phyloP scores from a whole-genome alignment of 2,329 filamentous ascomycete genomes.

The Macrophomina pseudophaseolina region DNA sequence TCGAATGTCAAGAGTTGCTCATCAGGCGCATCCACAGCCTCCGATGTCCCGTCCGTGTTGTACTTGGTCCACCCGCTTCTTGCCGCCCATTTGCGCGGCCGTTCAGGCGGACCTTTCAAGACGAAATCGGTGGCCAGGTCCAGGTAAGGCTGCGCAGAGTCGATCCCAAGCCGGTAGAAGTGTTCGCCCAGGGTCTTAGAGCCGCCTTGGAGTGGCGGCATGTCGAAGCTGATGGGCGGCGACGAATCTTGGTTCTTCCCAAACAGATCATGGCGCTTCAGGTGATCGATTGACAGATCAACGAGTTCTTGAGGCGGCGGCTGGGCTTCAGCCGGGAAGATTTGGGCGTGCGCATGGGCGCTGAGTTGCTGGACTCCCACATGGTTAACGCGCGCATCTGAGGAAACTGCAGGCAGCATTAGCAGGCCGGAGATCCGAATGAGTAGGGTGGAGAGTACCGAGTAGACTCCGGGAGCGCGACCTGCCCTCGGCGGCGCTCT shows the following conservation, averaged over 20 bases:
- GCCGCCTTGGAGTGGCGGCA: conserved; percentile 76
- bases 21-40: conserved; percentile 75
- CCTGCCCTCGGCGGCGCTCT: not conserved
- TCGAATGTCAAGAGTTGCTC: conserved; percentile 89
- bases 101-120: conserved; percentile 61
- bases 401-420: conserved; percentile 39
- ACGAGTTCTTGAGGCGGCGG: conserved; percentile 73
- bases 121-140: conserved; percentile 76
- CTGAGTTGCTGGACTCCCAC: conserved; percentile 95
- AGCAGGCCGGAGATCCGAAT: conserved; percentile 10
- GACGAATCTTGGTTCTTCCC: conserved; percentile 84
- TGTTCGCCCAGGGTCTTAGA: conserved; percentile 82
- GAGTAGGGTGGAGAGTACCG: not conserved
- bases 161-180: conserved; percentile 84
- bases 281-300: conserved; percentile 78
- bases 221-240: conserved; percentile 79
- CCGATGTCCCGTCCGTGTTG: conserved; percentile 71
- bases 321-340: conserved; percentile 69
- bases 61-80: conserved; percentile 96
- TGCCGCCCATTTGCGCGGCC: conserved; percentile 74
- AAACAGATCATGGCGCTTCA: conserved; percentile 81
- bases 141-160: conserved; percentile 85
- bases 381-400: conserved; percentile 78
- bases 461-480: conserved; percentile 13
- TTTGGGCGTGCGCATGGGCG: conserved; percentile 77